Evolutionary conservation across 441 rosid genomes (phyloP), one percentile per base, ranked within the genome.

Genomic region (Kokia cookei): DNA sequence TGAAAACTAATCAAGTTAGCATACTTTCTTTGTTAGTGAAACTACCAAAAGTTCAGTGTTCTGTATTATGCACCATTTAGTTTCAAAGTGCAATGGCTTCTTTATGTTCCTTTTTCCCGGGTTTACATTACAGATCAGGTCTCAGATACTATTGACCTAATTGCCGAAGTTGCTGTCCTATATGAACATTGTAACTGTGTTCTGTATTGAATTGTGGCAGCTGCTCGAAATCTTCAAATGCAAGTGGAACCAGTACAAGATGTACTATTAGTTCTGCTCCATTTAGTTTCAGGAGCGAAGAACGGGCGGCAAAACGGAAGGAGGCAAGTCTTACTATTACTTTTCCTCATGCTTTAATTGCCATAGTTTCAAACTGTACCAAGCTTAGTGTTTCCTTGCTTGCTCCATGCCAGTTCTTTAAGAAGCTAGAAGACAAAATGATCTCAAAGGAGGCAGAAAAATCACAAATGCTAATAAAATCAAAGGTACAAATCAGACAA

Each of bases 201-300:
- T 32, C 47, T 61, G 69, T 67, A 63, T 66, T 71, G 29, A 58
- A 64, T 78, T 43, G 43, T 81, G 45, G 78, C 87, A 86, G 90
- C 73, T 17, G 70, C 69, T 74, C 83, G 50, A 86, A 80, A 78
- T 69, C 87, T 84, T 74, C 85, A 26, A 86, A 11, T 65, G 69
- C 80, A 24, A 81, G 73, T 72, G 84, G 80, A 82, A 78, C 80
- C 82, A 92, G 83, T 82, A 64, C 80, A 71, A 83, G 65, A 69
- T 77, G 89, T 40, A 72, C 86, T 19, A 77, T 45, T 66, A 82
- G 76, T 37, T 82, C 85, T 62, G 76, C 83, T 62, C 93, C 94
- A n/a, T 96, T 91, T 83, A 84, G 84, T 80, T 90, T 93, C 83
- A 86, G 88, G 81, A 91, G 92, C 58, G 97, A 85, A 75, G 96